Base-by-base conservation (phyloP, 2,329 filamentous ascomycete species). In the Exophiala mesophila region DNA sequence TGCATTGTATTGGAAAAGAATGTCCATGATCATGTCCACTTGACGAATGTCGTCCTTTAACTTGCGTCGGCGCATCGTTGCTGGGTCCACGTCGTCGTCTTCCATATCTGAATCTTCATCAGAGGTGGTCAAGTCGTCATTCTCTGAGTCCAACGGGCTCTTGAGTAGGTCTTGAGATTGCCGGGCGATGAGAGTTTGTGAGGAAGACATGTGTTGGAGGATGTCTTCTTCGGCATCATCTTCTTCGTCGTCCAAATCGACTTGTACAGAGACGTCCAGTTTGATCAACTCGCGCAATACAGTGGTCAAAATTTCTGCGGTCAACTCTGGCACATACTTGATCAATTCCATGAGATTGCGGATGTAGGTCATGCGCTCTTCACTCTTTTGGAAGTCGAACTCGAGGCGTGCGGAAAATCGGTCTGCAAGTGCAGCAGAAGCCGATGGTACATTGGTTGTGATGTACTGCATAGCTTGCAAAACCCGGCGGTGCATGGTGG, bases 211-310 rank as follows among this genome's bases (percentile, higher is more conserved):
- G 37, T 72, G 77, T 59, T 73, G 72, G 37, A 85, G 73, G 13
- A 90, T 77, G 39, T 81, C 79, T 17, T 88, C 80, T 41, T 88
- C 85, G 7, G 88, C 74, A 41, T 94, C 86, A 50, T 97, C 90
- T 49, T 96, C 90, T 48, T 95, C 70, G 55, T 97, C 89, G 50
- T 97, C 88, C 57, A 97, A 71, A 57, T 97, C 89, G 36, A 89
- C 78, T 64, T 96, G 90, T 63, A 97, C 92, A 60, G 96, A 86
- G 1, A 94, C 88, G 60, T 98, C 92, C 45, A 97, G 86, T 65
- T 92, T 92, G 57, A 97, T 87, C 5, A 97, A 74, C 49, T 86
- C 82, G 55, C 90, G 85, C 30, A 88, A 83, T 35, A 97, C 83
- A 9, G 94, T 69, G 42, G 88, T 82, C 50, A 95, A 74, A 17